A percentile compares a stretch with the other conserved stretches of the same genome.
These are phyloP conservation scores for Prunus dulcis DNA, from an alignment of 306 rosid genomes.

Conservation along the genomic window DNA sequence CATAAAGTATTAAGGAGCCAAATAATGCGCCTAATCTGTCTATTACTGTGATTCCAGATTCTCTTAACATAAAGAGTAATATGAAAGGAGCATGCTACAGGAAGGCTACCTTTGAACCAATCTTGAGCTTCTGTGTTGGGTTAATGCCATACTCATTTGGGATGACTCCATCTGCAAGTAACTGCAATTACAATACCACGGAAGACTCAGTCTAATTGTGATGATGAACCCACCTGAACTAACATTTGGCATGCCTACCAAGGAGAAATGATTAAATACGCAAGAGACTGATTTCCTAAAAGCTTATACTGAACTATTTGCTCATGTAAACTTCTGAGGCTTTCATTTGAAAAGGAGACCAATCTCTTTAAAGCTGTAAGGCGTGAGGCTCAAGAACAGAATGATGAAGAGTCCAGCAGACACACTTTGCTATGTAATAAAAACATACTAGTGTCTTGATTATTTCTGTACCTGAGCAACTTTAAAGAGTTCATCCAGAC, in stretches of 20 bases:
- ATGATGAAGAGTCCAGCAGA: not conserved
- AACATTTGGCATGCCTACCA: not conserved
- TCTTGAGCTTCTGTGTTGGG: constrained; percentile 86
- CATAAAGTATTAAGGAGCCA: constrained; percentile 6
- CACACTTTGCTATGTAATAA: not conserved
- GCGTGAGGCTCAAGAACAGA: not conserved
- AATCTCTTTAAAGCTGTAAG: not conserved
- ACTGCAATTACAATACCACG: constrained; percentile 41
- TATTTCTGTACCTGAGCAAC: constrained; percentile 77
- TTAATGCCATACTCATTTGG: constrained; percentile 98
- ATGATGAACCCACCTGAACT: constrained; percentile 7
- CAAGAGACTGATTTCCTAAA: too few relatives aligned
- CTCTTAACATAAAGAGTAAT: not conserved
- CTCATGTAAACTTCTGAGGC: not conserved
- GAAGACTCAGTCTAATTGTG: constrained; percentile 13
- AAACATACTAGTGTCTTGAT: not conserved
- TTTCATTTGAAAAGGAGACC: not conserved
- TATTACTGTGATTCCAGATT: not conserved
- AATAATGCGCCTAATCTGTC: not conserved
- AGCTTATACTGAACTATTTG: not conserved
- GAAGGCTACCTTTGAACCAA: constrained; percentile 79
- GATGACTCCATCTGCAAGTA: constrained; percentile 95
- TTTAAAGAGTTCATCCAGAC: constrained; percentile 87
- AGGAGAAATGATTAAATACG: not conserved
- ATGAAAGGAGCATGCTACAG: not conserved